These are phyloP conservation scores for Cubamyces sp. DNA, from an alignment of 768 basidiomycete genomes.

Conservation along the genomic window DNA sequence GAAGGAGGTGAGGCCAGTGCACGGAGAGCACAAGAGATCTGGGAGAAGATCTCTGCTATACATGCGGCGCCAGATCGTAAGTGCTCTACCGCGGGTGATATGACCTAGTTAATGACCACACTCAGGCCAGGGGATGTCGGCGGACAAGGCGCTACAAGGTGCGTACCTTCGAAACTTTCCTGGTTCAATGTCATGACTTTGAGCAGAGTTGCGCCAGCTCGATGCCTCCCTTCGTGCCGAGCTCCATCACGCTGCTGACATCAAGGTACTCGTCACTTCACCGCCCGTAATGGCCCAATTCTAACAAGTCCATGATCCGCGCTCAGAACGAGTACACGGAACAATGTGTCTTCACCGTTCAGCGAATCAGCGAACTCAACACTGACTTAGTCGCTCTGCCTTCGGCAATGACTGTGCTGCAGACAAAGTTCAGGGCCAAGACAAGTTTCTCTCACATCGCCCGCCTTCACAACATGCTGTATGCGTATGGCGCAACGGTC, in stretches of 20 bases:
- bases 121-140: conserved; percentile 16
- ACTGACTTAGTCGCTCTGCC: conserved; percentile 80
- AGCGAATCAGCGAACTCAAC: conserved; percentile 80
- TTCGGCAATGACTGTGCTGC: conserved; percentile 61
- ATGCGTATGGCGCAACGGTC: conserved; percentile 90
- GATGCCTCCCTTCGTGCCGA: conserved; percentile 67
- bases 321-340: conserved; percentile 72
- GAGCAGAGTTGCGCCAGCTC: conserved; percentile 58
- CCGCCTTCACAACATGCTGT: conserved; percentile 85
- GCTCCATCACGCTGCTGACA: conserved; percentile 55
- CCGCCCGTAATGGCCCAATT: neutral
- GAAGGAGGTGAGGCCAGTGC: conserved; percentile 62
- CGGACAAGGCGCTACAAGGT: conserved; percentile 27
- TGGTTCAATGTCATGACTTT: neutral
- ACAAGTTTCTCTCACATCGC: conserved; percentile 91
- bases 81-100: conserved; percentile 37
- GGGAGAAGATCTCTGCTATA: conserved; percentile 57
- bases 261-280: conserved; percentile 36
- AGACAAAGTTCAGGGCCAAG: conserved; percentile 70
- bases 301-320: neutral
- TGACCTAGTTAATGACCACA: neutral
- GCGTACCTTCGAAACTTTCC: too few relatives aligned
- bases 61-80: conserved; percentile 57
- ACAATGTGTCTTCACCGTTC: conserved; percentile 66
- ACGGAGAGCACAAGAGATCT: conserved; percentile 60